A percentile compares a stretch with the other conserved stretches of the same genome.
phyloP scores from a whole-genome alignment of 2,329 filamentous ascomycete species.

The Trichoderma citrinoviride region DNA sequence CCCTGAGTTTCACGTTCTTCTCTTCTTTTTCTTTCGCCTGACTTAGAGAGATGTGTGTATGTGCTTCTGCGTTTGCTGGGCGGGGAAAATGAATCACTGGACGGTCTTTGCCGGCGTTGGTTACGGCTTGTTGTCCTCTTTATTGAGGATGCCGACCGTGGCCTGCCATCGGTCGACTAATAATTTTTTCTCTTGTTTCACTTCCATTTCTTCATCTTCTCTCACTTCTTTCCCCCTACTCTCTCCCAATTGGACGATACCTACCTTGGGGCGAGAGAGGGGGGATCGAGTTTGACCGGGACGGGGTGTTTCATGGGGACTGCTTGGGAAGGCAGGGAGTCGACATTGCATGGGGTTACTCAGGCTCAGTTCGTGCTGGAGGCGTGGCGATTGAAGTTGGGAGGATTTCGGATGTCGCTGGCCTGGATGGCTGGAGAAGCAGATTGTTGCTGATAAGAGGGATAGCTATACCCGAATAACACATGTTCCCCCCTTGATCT shows the following conservation, averaged over 20 bases:
- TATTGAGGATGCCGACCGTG: not conserved
- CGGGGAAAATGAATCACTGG: slow-evolving; percentile 15
- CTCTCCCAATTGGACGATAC: slow-evolving; percentile 9
- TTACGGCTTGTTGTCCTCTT: slow-evolving; percentile 15
- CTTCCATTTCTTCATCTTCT: not conserved
- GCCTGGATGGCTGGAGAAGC: slow-evolving; percentile 12
- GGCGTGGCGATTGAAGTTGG: not conserved
- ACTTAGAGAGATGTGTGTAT: slow-evolving; percentile 20
- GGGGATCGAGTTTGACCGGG: not conserved
- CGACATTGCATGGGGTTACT: not conserved
- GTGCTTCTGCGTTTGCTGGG: slow-evolving; percentile 20
- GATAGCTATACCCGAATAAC: slow-evolving; percentile 23
- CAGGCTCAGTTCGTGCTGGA: not conserved
- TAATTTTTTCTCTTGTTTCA: not conserved
- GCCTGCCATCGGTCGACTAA: slow-evolving; percentile 11
- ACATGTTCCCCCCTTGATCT: not conserved
- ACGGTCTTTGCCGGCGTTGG: slow-evolving; percentile 21
- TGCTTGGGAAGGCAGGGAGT: not conserved
- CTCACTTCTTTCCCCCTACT: not conserved
- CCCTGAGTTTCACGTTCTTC: not conserved
- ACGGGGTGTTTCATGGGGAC: not conserved
- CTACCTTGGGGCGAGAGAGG: not conserved
- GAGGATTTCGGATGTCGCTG: not conserved
- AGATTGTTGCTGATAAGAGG: slow-evolving; percentile 21
- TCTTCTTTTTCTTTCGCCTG: slow-evolving; percentile 3